These are phyloP conservation scores for Otatea glauca DNA, from an alignment of 176 grass and related monocot genomes.

Conservation along the genomic window DNA sequence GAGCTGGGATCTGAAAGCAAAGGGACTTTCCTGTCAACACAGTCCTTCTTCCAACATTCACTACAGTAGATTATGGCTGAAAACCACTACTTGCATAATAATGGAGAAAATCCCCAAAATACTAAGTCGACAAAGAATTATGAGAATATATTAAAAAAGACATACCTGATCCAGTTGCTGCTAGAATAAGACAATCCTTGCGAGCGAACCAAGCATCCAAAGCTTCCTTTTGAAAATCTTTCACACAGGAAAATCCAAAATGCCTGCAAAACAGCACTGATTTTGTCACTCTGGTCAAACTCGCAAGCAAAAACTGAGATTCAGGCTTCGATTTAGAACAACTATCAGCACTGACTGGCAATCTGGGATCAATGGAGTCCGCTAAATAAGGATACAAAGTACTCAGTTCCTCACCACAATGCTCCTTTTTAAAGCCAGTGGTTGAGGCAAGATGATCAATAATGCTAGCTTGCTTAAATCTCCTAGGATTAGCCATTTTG, in stretches of 20 bases:
- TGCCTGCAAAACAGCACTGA: slow-evolving; percentile 58
- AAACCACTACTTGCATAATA: neutral
- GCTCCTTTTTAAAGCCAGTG: slow-evolving; percentile 17
- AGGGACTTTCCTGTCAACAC: slow-evolving; percentile 81
- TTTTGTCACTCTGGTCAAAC: slow-evolving; percentile 29
- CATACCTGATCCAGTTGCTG: slow-evolving; percentile 89
- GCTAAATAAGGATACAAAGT: slow-evolving; percentile 47
- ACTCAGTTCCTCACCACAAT: slow-evolving; percentile 19
- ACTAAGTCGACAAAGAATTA: neutral
- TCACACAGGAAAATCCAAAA: slow-evolving; percentile 79
- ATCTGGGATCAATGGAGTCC: neutral
- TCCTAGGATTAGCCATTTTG: slow-evolving; percentile 32
- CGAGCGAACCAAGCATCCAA: slow-evolving; percentile 78
- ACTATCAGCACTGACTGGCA: neutral
- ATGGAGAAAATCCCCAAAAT: neutral
- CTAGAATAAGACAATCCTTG: slow-evolving; percentile 79
- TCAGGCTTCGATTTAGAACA: neutral
- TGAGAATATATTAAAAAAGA: neutral
- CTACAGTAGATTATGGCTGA: neutral
- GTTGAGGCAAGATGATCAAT: slow-evolving; percentile 51
- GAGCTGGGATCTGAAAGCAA: slow-evolving; percentile 92
- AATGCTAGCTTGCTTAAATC: slow-evolving; percentile 71
- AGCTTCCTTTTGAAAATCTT: slow-evolving; percentile 82
- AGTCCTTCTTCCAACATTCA: slow-evolving; percentile 17
- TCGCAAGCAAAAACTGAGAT: neutral